These are phyloP conservation scores for Fusarium proliferatum DNA, from an alignment of 2,329 filamentous ascomycete species.

Conservation along the genomic window DNA sequence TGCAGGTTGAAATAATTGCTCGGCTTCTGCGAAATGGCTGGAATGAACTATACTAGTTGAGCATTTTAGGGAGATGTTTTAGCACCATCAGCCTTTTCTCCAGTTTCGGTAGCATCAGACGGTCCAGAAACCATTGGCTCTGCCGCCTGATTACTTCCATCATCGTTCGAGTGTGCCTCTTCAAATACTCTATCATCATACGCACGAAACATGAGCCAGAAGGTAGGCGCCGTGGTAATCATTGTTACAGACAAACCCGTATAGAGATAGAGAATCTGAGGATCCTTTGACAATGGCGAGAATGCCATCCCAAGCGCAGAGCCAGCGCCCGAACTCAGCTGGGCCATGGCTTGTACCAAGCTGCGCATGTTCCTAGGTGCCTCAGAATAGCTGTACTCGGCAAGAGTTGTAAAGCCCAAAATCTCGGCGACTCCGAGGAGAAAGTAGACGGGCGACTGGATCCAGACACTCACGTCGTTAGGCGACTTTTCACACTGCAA, in stretches of 20 bases:
- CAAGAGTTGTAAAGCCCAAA: not conserved
- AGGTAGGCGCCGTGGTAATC: not conserved
- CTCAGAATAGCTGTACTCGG: slow-evolving; percentile 2
- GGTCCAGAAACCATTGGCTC: not conserved
- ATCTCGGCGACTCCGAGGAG: not conserved
- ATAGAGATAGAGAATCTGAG: not conserved
- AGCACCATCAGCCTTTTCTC: not conserved
- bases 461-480: slow-evolving; percentile 3
- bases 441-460: not conserved
- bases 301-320: slow-evolving; percentile 2
- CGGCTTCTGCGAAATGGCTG: not conserved
- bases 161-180: not conserved
- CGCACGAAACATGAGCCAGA: not conserved
- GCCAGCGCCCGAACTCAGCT: not conserved
- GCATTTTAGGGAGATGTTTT: not conserved
- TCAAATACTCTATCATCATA: not conserved
- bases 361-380: not conserved
- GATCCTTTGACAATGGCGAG: not conserved
- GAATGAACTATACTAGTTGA: not conserved
- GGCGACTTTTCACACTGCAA: not conserved
- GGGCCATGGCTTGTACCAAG: not conserved
- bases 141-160: not conserved
- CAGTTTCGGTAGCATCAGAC: not conserved
- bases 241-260: not conserved
- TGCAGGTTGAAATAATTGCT: not conserved